Conservation (phyloP, 2,329 filamentous ascomycete genomes). For the Beauveria sp. region DNA sequence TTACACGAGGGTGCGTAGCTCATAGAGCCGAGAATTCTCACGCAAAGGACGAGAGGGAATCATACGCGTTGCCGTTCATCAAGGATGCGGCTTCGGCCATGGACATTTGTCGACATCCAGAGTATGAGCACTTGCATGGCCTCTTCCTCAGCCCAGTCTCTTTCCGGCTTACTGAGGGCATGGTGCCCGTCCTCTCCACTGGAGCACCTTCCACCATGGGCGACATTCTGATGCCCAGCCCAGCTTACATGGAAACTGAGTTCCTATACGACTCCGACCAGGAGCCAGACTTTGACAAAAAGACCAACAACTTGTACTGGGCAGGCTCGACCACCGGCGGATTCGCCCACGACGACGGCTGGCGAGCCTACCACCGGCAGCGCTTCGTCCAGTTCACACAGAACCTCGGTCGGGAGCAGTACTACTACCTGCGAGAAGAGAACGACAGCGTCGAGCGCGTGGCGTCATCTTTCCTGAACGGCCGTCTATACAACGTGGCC, state of each 20-base stretch:
- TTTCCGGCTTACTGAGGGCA: constrained; percentile 30
- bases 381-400: constrained; percentile 33
- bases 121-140: constrained; percentile 37
- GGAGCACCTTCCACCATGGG: constrained; percentile 38
- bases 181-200: constrained; percentile 40
- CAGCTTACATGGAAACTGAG: constrained; percentile 37
- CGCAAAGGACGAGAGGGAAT: constrained; percentile 11
- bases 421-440: constrained; percentile 26
- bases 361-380: constrained; percentile 41
- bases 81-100: constrained; percentile 18
- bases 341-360: constrained; percentile 25
- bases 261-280: constrained; percentile 32
- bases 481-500: constrained; percentile 33
- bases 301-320: constrained; percentile 48
- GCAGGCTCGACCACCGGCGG: constrained; percentile 48
- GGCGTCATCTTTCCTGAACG: constrained; percentile 27
- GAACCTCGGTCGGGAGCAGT: constrained; percentile 18
- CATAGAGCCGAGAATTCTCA: not conserved
- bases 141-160: constrained; percentile 36
- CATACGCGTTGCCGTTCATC: constrained; percentile 30
- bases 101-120: constrained; percentile 37
- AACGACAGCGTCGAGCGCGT: constrained; percentile 15
- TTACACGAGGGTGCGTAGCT: constrained; percentile 24
- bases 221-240: constrained; percentile 45
- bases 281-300: constrained; percentile 42